Conservation (phyloP, 1,284 basidiomycete genomes). For the Trichosporon sp. region DNA sequence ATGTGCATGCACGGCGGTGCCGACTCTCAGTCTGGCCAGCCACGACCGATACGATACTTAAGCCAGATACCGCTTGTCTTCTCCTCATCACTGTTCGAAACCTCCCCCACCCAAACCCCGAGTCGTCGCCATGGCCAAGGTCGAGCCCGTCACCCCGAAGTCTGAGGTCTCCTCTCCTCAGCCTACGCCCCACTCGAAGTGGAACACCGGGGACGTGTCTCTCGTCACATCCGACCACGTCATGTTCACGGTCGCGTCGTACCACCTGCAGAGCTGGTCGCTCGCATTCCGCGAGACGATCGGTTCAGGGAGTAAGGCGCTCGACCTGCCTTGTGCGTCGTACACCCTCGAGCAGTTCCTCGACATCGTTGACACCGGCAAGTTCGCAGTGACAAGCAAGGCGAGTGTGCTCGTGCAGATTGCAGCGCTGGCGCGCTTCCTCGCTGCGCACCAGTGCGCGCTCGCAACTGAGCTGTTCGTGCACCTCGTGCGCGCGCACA, state of each 20-base stretch:
- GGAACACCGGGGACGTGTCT: not conserved
- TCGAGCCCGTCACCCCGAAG: not conserved
- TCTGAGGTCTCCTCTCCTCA: not conserved
- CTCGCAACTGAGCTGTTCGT: not conserved
- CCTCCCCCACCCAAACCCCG: too few species aligned
- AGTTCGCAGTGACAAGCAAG: not conserved
- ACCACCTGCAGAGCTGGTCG: constrained; percentile 4
- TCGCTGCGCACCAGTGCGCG: not conserved
- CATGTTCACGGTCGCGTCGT: not conserved
- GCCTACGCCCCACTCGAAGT: not conserved
- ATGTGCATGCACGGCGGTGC: not conserved
- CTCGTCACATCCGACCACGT: not conserved
- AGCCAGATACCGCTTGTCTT: not conserved
- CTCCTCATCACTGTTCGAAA: not conserved
- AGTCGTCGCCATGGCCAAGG: not conserved
- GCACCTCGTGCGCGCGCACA: not conserved
- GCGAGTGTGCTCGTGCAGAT: constrained; percentile 1
- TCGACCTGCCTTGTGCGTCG: not conserved
- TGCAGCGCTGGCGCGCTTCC: not conserved
- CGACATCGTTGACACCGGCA: not conserved
- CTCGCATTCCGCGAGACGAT: not conserved
- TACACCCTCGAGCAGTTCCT: constrained; percentile 2
- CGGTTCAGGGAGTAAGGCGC: not conserved
- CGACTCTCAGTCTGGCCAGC: not conserved
- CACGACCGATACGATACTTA: not conserved